Conservation (phyloP, 768 basidiomycete genomes). For the Cystobasidium onofrii region DNA sequence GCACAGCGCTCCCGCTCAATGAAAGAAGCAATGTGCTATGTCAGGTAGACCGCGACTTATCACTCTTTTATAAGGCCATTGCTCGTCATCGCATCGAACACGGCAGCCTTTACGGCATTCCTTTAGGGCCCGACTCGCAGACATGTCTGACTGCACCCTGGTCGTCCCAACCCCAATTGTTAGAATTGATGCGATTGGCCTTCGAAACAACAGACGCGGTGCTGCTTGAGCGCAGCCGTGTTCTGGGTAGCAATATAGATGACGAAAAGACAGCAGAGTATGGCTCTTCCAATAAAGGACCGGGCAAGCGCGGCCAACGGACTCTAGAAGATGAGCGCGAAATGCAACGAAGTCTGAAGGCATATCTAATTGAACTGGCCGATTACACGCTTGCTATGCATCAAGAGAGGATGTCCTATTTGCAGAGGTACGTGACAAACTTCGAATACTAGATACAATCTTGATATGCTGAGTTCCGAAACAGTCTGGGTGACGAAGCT, state of each 20-base stretch:
- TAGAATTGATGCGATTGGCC: conserved; percentile 63
- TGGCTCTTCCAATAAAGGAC: background rate
- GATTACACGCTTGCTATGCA: conserved; percentile 40
- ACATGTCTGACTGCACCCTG: conserved; percentile 53
- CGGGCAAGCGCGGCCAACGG: background rate
- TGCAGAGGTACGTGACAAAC: conserved; percentile 22
- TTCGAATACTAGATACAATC: no score
- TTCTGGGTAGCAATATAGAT: conserved; percentile 44
- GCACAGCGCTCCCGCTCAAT: background rate
- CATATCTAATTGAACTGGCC: conserved; percentile 45
- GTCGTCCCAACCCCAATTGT: conserved; percentile 64
- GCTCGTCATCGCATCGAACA: conserved; percentile 67
- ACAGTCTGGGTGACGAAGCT: conserved; percentile 44
- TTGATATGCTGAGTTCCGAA: no score
- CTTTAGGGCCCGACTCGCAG: conserved; percentile 53
- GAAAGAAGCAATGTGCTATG: background rate
- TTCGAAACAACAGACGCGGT: conserved; percentile 52
- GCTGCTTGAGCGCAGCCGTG: conserved; percentile 44
- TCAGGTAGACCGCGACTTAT: background rate
- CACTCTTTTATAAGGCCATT: conserved; percentile 54
- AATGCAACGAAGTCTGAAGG: conserved; percentile 44
- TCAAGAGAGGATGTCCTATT: conserved; percentile 38
- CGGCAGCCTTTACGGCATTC: conserved; percentile 66
- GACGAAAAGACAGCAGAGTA: conserved; percentile 32
- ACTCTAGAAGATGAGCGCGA: conserved; percentile 34